Conservation (phyloP, 164 flowering plant genomes). For the Kalanchoe fedtschenkoi region DNA sequence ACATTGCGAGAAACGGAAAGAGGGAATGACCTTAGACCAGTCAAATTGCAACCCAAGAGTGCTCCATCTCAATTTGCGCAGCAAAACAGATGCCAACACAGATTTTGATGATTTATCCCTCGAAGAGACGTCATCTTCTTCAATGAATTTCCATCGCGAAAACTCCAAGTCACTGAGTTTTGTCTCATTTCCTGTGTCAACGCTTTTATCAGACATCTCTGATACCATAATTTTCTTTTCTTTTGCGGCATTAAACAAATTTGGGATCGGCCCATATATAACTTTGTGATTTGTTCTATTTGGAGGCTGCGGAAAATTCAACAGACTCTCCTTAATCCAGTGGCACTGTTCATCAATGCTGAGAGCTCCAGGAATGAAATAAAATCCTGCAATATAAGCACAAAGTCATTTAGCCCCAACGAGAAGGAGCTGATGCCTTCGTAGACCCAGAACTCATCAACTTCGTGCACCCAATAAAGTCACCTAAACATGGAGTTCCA, state of each 20-base stretch:
- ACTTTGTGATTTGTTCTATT: slow-evolving; percentile 93
- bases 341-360: slow-evolving; percentile 64
- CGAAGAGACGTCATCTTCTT: slow-evolving; percentile 18
- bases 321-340: slow-evolving; percentile 80
- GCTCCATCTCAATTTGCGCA: slow-evolving; percentile 92
- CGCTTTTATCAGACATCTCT: slow-evolving; percentile 15
- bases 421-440: no score
- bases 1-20: neutral
- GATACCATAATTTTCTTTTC: slow-evolving; percentile 41
- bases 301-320: slow-evolving; percentile 84
- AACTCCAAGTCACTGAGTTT: slow-evolving; percentile 13
- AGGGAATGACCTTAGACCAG: slow-evolving; percentile 78
- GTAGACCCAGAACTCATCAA: no score
- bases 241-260: slow-evolving; percentile 54
- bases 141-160: slow-evolving; percentile 38
- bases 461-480: no score
- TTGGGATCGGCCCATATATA: slow-evolving; percentile 53
- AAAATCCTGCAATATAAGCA: slow-evolving; percentile 50
- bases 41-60: slow-evolving; percentile 97
- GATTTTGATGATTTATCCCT: slow-evolving; percentile 35
- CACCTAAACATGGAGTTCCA: no score
- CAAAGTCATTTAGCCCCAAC: no score
- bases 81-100: slow-evolving; percentile 46
- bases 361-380: slow-evolving; percentile 83
- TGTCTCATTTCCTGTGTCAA: slow-evolving; percentile 11